Evolutionary conservation across 768 basidiomycete species (phyloP), one percentile per base, ranked within the genome.

Genomic region (Pulveroboletus frians): DNA sequence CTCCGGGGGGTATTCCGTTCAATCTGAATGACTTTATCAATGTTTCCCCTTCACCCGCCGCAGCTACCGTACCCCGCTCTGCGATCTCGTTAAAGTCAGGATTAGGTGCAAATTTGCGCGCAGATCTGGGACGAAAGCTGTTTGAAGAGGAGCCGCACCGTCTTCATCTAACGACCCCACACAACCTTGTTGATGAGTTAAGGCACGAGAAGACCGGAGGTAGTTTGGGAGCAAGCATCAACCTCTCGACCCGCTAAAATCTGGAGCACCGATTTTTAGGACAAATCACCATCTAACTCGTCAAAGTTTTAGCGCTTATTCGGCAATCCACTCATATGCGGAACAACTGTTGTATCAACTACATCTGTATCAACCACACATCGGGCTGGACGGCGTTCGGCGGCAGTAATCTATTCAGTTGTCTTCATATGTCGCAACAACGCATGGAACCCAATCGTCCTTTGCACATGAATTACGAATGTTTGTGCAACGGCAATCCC

Each of bases 11-110:
- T 34, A 66, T 54, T 56, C 67, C 57, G 66, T 85, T 88, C 67
- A 83, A 85, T 63, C 71, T 85, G 50, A 77, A 76, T 54, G 85
- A 88, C 49, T 88, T 80, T 62, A 79, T 87, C 60, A 81, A 88
- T 56, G 81, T 82, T 32, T 86, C 85, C 21, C 84, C 84, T 13
- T 81, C 83, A 3, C 81, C 83, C 5, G 71, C 74, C 11, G 65
- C 74, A 14, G 69, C 66, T 13, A 49, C 62, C 2, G 59, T 66
- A 39, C 59, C 59, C 9, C 70, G 59, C 29, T 62, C 65, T 40
- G 53, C 68, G n/a, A 60, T 69, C 21, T 63, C 46, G 56, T 58
- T 61, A 58, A 58, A 58, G 56, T 60, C 65, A 20, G 62, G 63
- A 37, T 63, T 72, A 40, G 74, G 75, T 52, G 78, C 75, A 36